Evolutionary conservation across 2,329 filamentous ascomycete genomes (phyloP).

Genomic region (Diaporthe citriasiana): DNA sequence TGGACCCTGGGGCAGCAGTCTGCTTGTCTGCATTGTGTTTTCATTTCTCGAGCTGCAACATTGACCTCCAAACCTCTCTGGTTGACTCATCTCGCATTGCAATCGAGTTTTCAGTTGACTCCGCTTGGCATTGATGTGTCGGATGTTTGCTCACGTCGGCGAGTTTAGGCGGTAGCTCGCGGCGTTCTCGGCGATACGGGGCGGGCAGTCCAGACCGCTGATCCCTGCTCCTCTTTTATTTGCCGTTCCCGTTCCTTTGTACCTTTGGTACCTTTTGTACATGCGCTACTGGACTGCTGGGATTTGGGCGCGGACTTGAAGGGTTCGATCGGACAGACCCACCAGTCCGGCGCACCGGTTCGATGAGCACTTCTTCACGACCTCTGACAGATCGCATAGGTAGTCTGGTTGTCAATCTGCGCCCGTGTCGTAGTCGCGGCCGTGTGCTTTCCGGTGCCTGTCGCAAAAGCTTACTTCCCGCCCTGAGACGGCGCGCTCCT

Average conservation of each 20-base stretch:
- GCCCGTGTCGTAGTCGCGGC: background rate
- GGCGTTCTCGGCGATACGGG: conserved; percentile 19
- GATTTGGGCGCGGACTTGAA: conserved; percentile 18
- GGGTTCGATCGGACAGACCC: conserved; percentile 6
- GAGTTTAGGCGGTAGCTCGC: conserved; percentile 23
- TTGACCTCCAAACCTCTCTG: background rate
- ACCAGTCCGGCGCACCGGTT: conserved; percentile 12
- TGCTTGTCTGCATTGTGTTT: background rate
- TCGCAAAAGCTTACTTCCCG: background rate
- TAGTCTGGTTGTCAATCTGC: conserved; percentile 12
- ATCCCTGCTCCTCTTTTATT: background rate
- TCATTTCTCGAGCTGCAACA: conserved; percentile 3
- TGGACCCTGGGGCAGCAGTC: background rate
- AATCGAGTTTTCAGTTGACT: conserved; percentile 14
- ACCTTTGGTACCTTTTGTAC: background rate
- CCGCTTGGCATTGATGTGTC: background rate
- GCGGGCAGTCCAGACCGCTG: background rate
- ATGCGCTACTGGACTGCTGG: background rate
- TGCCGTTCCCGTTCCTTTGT: background rate
- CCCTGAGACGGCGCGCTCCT: background rate
- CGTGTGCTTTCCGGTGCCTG: background rate
- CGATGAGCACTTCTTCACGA: conserved; percentile 7
- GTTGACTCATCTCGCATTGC: conserved; percentile 16
- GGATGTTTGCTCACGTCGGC: conserved; percentile 9
- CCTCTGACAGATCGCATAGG: conserved; percentile 14